Base-by-base conservation (phyloP, 768 basidiomycete genomes). In the Scleroderma citrinum region DNA sequence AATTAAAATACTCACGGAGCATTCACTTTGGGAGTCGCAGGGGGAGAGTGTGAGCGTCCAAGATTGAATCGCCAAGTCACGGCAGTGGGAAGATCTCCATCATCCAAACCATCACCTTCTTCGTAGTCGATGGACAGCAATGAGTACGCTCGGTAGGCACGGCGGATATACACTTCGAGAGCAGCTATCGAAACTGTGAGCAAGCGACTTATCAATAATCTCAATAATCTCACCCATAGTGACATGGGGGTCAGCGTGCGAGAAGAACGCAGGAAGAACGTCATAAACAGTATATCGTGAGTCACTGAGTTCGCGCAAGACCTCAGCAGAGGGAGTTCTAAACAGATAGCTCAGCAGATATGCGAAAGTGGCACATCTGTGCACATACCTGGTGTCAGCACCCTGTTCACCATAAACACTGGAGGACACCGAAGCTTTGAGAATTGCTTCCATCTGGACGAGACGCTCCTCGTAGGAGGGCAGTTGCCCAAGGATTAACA, bases 281-380 rank as follows among this genome's bases (percentile, higher is more conserved):
- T 99, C 96, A 68, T 86, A 99, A 14, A 98, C 94, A 13, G 92
- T 93, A 69, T 94, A 98, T 37, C 90, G 80, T 6, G 95, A 97
- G 69, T 99, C 96, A 53, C 87, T 91, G 23, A 99, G 79, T 69
- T 99, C 96, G 62, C 83, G 83, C 59, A 99, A 75, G 32, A 92
- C 77, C 52, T 98, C 94, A 3, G 80, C 73, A 17, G 90, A 87
- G 8, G 95, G 96, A 1, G 79, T 78, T 60, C 93, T 91, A 44
- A 16, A 44, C 7, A 40, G 49, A 6, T 39, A 53, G 45, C 62
- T 54, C 64, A 56, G 34, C 20, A 34, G 12, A 44, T 19, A 14
- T 11, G 19, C 12, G 36, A 0, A 16, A 17, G 20, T 20, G 42
- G 6, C 23, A 39, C 20, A 41, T 45, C 53, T 16, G 14, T 56